Percentiles rank a stretch among this genome's conserved stretches.
These are phyloP conservation scores for Teratosphaeria viscida DNA, from an alignment of 2,329 filamentous ascomycete genomes.

Conservation along the genomic window DNA sequence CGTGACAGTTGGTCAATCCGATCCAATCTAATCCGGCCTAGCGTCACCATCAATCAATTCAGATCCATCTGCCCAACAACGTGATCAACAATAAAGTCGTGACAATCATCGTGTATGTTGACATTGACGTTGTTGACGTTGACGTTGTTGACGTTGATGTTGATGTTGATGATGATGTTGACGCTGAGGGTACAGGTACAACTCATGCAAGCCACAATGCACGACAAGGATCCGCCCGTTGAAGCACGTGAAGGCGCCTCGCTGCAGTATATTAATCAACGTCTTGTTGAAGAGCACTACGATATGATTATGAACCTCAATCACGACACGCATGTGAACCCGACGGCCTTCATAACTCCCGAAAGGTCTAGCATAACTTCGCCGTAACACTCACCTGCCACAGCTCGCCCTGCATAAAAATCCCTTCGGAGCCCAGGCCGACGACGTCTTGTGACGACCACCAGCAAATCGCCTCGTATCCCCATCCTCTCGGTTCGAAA, in stretches of 20 bases:
- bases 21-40: neutral
- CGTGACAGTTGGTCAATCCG: neutral
- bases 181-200: too few species aligned
- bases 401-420: neutral
- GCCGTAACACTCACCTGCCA: neutral
- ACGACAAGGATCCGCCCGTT: too few species aligned
- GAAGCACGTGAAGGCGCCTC: neutral
- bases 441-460: neutral
- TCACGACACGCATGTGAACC: neutral
- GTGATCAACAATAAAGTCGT: too few species aligned
- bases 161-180: too few species aligned
- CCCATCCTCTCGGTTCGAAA: neutral
- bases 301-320: too few species aligned
- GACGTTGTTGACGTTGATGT: too few species aligned
- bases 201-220: too few species aligned
- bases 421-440: neutral
- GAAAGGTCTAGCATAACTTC: neutral
- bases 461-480: neutral
- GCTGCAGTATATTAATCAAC: too few species aligned
- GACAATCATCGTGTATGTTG: too few species aligned
- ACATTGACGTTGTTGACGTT: too few species aligned
- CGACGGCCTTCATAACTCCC: neutral
- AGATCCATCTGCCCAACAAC: too few species aligned
- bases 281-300: too few species aligned
- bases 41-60: neutral